Conservation (phyloP, 371 early-diverging fungal genomes). For the Spraguea lophii region DNA sequence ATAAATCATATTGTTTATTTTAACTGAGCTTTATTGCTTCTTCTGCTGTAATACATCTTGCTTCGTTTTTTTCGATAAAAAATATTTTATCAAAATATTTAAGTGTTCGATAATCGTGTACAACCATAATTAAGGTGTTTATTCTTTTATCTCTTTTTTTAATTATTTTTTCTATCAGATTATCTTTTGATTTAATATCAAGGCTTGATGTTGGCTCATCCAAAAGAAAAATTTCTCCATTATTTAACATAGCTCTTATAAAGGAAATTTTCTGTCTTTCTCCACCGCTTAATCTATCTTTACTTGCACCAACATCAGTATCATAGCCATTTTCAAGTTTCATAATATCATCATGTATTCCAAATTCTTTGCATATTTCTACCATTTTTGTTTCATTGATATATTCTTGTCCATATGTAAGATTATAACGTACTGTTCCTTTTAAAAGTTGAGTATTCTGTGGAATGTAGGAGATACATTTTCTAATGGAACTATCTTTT, state of each 20-base stretch:
- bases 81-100: no score
- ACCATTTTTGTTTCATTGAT: conserved; percentile 5
- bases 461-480: conserved; percentile 31
- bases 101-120: no score
- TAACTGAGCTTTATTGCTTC: no score
- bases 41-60: no score
- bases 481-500: conserved; percentile 7
- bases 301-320: conserved; percentile 72
- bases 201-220: conserved; percentile 50
- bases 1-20: no score
- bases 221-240: conserved; percentile 48
- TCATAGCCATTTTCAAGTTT: conserved; percentile 53
- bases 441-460: conserved; percentile 30
- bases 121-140: conserved; percentile 9
- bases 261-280: conserved; percentile 75
- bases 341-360: conserved; percentile 16
- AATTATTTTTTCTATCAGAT: conserved; percentile 12
- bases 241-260: conserved; percentile 56
- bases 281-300: conserved; percentile 61
- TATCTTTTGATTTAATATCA: conserved; percentile 16
- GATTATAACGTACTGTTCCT: conserved; percentile 29
- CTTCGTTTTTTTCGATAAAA: no score
- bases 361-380: conserved; percentile 9
- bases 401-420: conserved; percentile 12
- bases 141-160: conserved; percentile 16